Evolutionary conservation across 371 early-diverging fungal species (phyloP).

Genomic region (Mortierella sp.): DNA sequence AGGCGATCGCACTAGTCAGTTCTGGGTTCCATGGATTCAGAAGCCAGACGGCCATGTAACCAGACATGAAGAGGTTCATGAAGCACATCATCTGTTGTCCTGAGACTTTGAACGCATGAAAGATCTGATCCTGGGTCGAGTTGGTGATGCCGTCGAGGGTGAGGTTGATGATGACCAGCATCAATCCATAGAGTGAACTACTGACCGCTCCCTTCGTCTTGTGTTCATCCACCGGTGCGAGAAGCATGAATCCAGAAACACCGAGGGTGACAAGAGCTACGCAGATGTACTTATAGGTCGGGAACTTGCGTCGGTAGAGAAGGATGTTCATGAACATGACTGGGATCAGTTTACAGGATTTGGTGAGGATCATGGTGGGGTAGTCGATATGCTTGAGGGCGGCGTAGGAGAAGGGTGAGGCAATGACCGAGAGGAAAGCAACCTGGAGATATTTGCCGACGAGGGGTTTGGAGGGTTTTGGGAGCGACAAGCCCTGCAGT

Average conservation of each 20-base stretch:
- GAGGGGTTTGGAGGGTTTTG: constrained; percentile 53
- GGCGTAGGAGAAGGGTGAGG: constrained; percentile 95
- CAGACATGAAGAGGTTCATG: constrained; percentile 89
- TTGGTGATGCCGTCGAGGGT: constrained; percentile 96
- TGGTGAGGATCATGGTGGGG: constrained; percentile 96
- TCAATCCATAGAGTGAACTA: constrained; percentile 76
- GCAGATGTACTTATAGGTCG: constrained; percentile 85
- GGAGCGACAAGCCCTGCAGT: constrained; percentile 54
- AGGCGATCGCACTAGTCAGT: constrained; percentile 80
- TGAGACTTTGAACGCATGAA: constrained; percentile 77
- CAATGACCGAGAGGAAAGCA: constrained; percentile 79
- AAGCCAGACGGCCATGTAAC: constrained; percentile 79
- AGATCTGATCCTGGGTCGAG: constrained; percentile 97
- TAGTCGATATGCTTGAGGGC: constrained; percentile 95
- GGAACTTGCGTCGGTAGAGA: constrained; percentile 88
- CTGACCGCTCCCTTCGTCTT: constrained; percentile 57
- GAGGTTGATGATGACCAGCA: constrained; percentile 87
- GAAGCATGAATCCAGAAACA: constrained; percentile 94
- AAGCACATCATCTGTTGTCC: constrained; percentile 98
- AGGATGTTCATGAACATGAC: constrained; percentile 95
- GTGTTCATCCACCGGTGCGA: constrained; percentile 66
- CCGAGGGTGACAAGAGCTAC: constrained; percentile 90
- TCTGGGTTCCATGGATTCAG: constrained; percentile 79
- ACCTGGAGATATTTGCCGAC: constrained; percentile 75
- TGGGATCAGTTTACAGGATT: constrained; percentile 98